Evolutionary conservation across 2,329 filamentous ascomycete species (phyloP).

Genomic region (Scopulariopsis brevicaulis): DNA sequence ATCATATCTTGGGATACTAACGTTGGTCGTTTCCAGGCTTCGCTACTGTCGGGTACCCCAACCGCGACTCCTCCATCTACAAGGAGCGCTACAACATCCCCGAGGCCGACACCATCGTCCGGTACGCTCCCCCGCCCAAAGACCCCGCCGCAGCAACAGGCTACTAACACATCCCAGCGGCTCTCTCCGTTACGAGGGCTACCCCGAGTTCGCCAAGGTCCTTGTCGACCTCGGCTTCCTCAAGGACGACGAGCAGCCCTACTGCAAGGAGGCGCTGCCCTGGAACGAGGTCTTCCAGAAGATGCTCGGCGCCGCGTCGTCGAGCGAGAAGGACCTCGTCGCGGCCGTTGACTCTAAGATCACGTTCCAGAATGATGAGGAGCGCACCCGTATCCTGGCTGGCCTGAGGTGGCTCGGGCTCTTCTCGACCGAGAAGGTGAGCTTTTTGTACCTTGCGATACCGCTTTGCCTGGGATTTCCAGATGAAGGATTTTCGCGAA

Average conservation of each 20-base stretch:
- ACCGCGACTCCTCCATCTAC: slow-evolving; percentile 83
- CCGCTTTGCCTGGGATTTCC: too few species aligned
- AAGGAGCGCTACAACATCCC: slow-evolving; percentile 69
- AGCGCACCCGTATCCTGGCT: slow-evolving; percentile 57
- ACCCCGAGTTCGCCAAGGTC: slow-evolving; percentile 80
- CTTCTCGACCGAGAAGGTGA: slow-evolving; percentile 48
- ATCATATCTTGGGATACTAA: too few species aligned
- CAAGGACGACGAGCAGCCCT: slow-evolving; percentile 53
- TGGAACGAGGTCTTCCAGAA: slow-evolving; percentile 82
- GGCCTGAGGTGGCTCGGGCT: slow-evolving; percentile 63
- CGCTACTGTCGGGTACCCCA: slow-evolving; percentile 85
- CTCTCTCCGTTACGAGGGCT: slow-evolving; percentile 78
- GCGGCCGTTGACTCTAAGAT: slow-evolving; percentile 67
- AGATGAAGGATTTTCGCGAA: too few species aligned
- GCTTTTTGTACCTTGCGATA: too few species aligned
- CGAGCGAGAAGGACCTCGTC: slow-evolving; percentile 56
- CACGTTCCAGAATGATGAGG: slow-evolving; percentile 47
- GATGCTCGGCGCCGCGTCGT: slow-evolving; percentile 59
- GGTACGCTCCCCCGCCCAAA: slow-evolving; percentile 19
- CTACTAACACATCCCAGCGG: slow-evolving; percentile 19
- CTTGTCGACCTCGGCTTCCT: slow-evolving; percentile 89
- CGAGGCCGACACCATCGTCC: slow-evolving; percentile 60
- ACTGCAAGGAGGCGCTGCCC: slow-evolving; percentile 53
- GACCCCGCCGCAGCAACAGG: not conserved
- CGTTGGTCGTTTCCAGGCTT: slow-evolving; percentile 43